Base-by-base conservation (phyloP, 1,139 yeast species). In the Geotrichum cucujoidarum region DNA sequence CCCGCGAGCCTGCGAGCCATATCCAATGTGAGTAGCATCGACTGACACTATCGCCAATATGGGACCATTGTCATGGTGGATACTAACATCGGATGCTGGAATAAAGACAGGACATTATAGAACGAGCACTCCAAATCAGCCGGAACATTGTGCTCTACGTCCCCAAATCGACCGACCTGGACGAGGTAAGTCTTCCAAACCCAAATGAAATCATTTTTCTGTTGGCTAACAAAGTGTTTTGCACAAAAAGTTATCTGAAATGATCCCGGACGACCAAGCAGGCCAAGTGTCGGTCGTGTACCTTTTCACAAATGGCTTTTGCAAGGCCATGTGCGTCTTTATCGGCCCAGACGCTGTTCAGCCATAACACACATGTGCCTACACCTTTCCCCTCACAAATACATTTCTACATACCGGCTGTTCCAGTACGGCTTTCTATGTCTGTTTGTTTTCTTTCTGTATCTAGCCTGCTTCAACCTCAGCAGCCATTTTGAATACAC, bases 121-220 rank as follows among this genome's bases (percentile, higher is more conserved):
- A 46, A 17, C 60, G 68, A 47, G 90, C 94, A 52, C 60, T 68
- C 20, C 62, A 63, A 33, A 66, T 80, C 17, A 62, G 82, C 0
- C 58, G 65, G 1, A 80, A 83, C 55, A 73, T 86, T 30, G 83
- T 81, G 6, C 64, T 88, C 11, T 88, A 84, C 60, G 71, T 89
- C n/a, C 97, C 97, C 1, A 72, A 83, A 53, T 84, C 81, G 56
- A 77, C 83, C 40, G 72, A 81, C 56, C 60, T 83, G 20, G 69
- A 70, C 17, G 94, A 87, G 57, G 48, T 61, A 7, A 48, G 48
- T 38, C 10, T 27, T 17, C 33, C 11, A 18, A 20, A 5, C 5
- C 11, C 11, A 24, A 7, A 24, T 38, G 16, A n/a, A n/a, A n/a
- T n/a, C n/a, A n/a, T n/a, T n/a, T n/a, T n/a, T n/a, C n/a, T n/a